These are phyloP conservation scores for Periconia sp. DNA, from an alignment of 2,329 filamentous ascomycete species.

Conservation along the genomic window DNA sequence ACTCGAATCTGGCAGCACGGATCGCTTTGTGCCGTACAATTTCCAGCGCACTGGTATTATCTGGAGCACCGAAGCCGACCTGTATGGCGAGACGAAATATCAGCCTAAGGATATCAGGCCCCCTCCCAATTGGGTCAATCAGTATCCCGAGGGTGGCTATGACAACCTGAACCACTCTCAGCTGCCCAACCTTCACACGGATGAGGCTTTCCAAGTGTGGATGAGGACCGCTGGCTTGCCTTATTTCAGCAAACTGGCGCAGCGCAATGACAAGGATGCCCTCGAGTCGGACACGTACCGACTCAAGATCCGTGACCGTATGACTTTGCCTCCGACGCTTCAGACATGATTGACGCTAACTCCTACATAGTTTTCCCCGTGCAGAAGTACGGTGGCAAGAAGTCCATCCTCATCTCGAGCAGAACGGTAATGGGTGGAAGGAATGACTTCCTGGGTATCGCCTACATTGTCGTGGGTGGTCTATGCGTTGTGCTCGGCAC, in stretches of 20 bases:
- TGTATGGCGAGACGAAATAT: conserved; percentile 75
- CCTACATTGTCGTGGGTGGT: conserved; percentile 91
- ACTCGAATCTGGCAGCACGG: conserved; percentile 44
- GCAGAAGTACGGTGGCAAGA: conserved; percentile 77
- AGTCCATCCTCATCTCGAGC: conserved; percentile 86
- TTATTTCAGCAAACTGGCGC: conserved; percentile 89
- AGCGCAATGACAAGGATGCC: conserved; percentile 71
- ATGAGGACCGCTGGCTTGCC: conserved; percentile 96
- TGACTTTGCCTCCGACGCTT: conserved; percentile 40
- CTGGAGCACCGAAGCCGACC: conserved; percentile 78
- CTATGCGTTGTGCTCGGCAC: conserved; percentile 87
- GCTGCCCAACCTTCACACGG: conserved; percentile 61
- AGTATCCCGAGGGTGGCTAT: conserved; percentile 70
- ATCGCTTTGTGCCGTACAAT: conserved; percentile 56
- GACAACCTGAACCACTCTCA: conserved; percentile 51
- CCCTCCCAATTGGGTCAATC: conserved; percentile 80
- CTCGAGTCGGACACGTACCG: conserved; percentile 76
- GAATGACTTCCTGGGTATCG: conserved; percentile 94
- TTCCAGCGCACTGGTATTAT: conserved; percentile 82
- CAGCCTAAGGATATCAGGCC: conserved; percentile 67
- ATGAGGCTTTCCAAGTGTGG: conserved; percentile 95
- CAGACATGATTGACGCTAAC: background rate
- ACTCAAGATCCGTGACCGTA: conserved; percentile 77
- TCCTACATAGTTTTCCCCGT: conserved; percentile 73
- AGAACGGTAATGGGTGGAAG: conserved; percentile 90